Base-by-base conservation (phyloP, 2,329 filamentous ascomycete genomes). In the Cyphellophora europaea region DNA sequence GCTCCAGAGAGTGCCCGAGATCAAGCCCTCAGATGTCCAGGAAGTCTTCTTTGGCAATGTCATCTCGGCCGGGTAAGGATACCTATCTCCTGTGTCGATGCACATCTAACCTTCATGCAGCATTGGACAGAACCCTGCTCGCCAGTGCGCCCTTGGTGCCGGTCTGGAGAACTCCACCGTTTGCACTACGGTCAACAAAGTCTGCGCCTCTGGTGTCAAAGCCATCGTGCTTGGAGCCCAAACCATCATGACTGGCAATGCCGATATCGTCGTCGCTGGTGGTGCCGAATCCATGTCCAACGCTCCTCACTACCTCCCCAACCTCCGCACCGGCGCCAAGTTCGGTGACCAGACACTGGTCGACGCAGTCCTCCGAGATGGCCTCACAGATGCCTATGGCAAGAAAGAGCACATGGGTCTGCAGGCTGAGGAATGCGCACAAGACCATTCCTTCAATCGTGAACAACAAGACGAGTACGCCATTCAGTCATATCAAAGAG, bases 11-110 rank as follows among this genome's bases (percentile, higher is more conserved):
- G 84, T 82, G 30, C 79, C 91, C 37, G 74, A 81, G 54, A 77
- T 98, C 66, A 88, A 93, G 67, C 73, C 86, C 36, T 77, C 87
- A 53, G 77, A 93, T 58, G 84, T 98, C 39, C 79, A 98, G 58
- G 91, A 98, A 62, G 86, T 98, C 57, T 93, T 91, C 71, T 93
- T 95, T 57, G 91, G 91, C 62, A 98, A 98, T 70, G 91, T 98
- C 49, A 75, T 98, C 53, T 93, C 88, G 41, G 91, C 89, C 60
- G 88, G 89, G 88, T 94, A 73, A 44, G 34, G 27, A 36, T n/a
- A n/a, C n/a, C n/a, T n/a, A n/a, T n/a, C n/a, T n/a, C n/a, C n/a
- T n/a, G n/a, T n/a, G n/a, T n/a, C n/a, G n/a, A n/a, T n/a, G n/a
- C n/a, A n/a, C n/a, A n/a, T n/a, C 12, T 18, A 31, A 31, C 19